A percentile compares a stretch with the other conserved stretches of the same genome.
These are phyloP conservation scores for Lyophyllum decastes DNA, from an alignment of 768 basidiomycete species.

Conservation along the genomic window DNA sequence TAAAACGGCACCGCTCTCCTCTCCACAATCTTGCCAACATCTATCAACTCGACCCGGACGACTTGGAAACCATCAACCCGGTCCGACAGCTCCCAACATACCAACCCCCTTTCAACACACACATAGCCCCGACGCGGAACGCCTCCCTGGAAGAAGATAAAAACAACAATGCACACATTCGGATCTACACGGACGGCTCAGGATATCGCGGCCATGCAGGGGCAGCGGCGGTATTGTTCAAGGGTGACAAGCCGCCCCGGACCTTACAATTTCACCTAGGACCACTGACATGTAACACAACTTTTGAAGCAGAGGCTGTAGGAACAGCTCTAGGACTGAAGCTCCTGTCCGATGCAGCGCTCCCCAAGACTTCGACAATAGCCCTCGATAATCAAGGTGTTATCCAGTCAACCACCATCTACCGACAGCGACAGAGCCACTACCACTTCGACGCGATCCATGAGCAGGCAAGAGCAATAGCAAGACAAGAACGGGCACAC, in stretches of 20 bases:
- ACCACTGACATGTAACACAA: not conserved
- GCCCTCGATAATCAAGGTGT: not conserved
- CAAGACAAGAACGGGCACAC: not conserved
- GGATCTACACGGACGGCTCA: not conserved
- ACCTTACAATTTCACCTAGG: not conserved
- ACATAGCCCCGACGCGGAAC: not conserved
- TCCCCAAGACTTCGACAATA: too few species aligned
- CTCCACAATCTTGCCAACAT: not conserved
- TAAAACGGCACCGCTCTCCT: not conserved
- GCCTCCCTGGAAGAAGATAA: not conserved
- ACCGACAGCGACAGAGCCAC: not conserved
- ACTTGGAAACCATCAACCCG: not conserved
- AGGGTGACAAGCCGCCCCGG: not conserved
- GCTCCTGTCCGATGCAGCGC: too few species aligned
- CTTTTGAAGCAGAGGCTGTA: not conserved
- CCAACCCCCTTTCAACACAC: not conserved
- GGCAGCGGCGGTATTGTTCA: not conserved
- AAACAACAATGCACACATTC: not conserved
- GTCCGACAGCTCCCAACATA: too few species aligned
- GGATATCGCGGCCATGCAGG: not conserved
- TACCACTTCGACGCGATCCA: slow-evolving; percentile 5
- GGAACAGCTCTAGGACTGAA: not conserved
- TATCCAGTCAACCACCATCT: not conserved
- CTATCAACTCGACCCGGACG: not conserved
- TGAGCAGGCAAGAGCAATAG: not conserved